These are phyloP conservation scores for Beauveria asiatica DNA, from an alignment of 2,329 filamentous ascomycete genomes.

Conservation along the genomic window DNA sequence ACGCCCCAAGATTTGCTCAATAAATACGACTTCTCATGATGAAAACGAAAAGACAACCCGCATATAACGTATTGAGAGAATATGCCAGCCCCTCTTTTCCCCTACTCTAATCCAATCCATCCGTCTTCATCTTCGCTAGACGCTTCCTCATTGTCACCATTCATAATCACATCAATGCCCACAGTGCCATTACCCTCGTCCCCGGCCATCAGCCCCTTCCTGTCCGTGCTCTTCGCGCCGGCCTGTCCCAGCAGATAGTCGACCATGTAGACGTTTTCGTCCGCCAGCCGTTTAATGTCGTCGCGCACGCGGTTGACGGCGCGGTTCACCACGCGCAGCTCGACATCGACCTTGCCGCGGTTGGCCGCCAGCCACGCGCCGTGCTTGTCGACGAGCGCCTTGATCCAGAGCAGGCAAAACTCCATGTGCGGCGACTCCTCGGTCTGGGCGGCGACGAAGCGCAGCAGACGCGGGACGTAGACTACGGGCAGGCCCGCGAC, in stretches of 20 bases:
- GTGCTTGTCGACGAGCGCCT: conserved; percentile 71
- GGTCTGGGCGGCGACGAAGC: conserved; percentile 79
- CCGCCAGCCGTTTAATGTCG: conserved; percentile 73
- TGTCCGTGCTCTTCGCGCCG: conserved; percentile 19
- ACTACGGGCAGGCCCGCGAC: conserved; percentile 73
- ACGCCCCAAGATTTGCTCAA: conserved; percentile 11
- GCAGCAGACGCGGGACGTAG: conserved; percentile 76
- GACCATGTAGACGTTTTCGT: conserved; percentile 83
- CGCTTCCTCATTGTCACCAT: conserved; percentile 24
- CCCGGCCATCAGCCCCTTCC: conserved; percentile 14
- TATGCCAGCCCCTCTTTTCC: background rate
- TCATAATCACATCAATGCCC: conserved; percentile 21
- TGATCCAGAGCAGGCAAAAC: conserved; percentile 90
- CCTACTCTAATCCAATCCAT: conserved; percentile 43
- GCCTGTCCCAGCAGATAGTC: conserved; percentile 64
- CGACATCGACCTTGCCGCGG: conserved; percentile 69
- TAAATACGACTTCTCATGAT: conserved; percentile 6
- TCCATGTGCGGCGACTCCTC: conserved; percentile 91
- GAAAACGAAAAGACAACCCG: background rate
- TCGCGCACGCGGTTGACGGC: conserved; percentile 73
- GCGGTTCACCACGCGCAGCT: conserved; percentile 73
- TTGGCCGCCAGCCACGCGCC: conserved; percentile 79
- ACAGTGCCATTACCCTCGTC: conserved; percentile 19
- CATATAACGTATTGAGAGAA: conserved; percentile 5
- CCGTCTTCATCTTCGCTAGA: conserved; percentile 33